Conservation (phyloP, 2,329 filamentous ascomycete species). For the Aspergillus amoenus region DNA sequence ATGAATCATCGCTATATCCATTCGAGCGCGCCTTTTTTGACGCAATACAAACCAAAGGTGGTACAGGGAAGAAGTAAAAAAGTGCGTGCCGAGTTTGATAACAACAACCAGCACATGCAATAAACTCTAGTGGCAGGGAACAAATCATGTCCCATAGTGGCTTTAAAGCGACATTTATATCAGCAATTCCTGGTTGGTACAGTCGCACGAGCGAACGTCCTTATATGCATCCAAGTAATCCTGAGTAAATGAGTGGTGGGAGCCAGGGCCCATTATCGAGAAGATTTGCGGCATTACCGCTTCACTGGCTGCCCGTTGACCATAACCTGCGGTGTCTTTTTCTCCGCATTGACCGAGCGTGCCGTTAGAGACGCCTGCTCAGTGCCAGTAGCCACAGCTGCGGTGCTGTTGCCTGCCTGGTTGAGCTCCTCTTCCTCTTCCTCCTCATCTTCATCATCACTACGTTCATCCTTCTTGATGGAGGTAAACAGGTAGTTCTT, state of each 20-base stretch:
- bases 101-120: conserved; percentile 9
- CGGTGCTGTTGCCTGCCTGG: conserved; percentile 22
- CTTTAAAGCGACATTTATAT: conserved; percentile 1
- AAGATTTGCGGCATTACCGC: background rate
- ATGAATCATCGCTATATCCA: conserved; percentile 15
- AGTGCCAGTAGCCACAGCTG: conserved; percentile 27
- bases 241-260: background rate
- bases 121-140: background rate
- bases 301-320: conserved; percentile 40
- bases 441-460: conserved; percentile 47
- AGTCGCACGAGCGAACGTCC: background rate
- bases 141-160: background rate
- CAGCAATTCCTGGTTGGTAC: background rate
- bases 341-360: conserved; percentile 29
- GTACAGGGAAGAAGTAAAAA: conserved; percentile 1
- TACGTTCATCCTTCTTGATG: conserved; percentile 43
- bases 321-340: conserved; percentile 35
- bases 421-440: conserved; percentile 36
- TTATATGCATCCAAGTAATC: background rate
- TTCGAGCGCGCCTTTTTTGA: background rate
- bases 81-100: background rate
- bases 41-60: conserved; percentile 3
- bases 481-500: conserved; percentile 43
- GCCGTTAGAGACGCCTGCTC: conserved; percentile 22
- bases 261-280: background rate